Conservation (phyloP, 306 rosid genomes). For the Clitoria ternatea region DNA sequence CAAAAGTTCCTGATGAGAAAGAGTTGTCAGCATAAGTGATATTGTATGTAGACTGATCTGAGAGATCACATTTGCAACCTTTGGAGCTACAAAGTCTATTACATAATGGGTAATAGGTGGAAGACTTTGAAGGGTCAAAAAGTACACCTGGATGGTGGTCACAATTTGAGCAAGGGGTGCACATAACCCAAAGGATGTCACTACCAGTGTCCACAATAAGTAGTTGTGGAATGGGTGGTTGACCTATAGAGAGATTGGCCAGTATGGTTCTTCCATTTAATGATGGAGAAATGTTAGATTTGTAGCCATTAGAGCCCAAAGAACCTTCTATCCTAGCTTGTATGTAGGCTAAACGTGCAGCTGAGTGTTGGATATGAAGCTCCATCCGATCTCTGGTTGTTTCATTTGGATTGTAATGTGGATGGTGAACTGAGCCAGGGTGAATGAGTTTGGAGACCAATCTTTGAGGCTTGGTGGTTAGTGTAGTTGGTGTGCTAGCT, state of each 20-base stretch:
- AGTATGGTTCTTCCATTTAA: background rate
- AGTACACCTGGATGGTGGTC: background rate
- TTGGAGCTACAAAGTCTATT: background rate
- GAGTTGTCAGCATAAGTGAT: conserved; percentile 27
- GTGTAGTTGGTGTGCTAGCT: too few relatives aligned
- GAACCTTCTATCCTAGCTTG: conserved; percentile 21
- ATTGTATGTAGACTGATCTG: background rate
- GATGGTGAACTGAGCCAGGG: conserved; percentile 28
- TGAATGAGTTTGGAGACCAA: conserved; percentile 33
- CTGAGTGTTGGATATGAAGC: conserved; percentile 24
- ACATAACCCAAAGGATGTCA: conserved; percentile 37
- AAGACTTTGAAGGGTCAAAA: conserved; percentile 39
- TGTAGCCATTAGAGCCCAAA: background rate
- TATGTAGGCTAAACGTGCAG: conserved; percentile 29
- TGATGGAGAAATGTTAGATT: background rate
- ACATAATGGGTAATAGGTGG: conserved; percentile 28
- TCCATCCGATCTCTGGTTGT: conserved; percentile 22
- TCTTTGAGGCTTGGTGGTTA: too few relatives aligned
- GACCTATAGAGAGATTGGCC: conserved; percentile 45
- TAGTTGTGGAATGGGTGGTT: conserved; percentile 45
- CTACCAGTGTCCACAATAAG: conserved; percentile 39
- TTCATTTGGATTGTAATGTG: conserved; percentile 22
- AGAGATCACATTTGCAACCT: background rate
- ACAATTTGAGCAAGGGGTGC: conserved; percentile 45
- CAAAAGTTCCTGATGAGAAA: conserved; percentile 1